Evolutionary conservation across 2,329 filamentous ascomycete species (phyloP), one percentile per base, ranked within the genome.

Genomic region (Apiospora phragmitis): DNA sequence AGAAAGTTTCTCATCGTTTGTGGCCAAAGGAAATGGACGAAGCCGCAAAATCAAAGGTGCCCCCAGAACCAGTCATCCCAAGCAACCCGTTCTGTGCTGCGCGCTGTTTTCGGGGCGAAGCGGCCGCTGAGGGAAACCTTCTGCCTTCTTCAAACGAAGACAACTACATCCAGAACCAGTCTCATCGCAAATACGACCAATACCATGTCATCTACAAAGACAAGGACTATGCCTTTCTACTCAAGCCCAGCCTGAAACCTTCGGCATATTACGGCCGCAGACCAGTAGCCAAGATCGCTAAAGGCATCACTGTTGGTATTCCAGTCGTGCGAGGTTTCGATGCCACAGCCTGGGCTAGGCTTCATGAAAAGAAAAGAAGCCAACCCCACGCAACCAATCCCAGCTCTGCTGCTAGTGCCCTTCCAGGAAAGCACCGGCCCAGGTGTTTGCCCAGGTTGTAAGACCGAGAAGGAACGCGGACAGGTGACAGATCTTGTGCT

Each of bases 251-350:
- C 73, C 85, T 97, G 7, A 91, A 93, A 72, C 94, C 95, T 1
- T 98, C 95, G 0, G 90, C 90, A 24, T 95, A 97, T 75, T 94
- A 97, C 76, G 92, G 93, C 14, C 88, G 96, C 73, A 89, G 90
- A 67, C 96, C 96, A 0, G 85, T 98, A 3, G 88, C 91, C 51
- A 94, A 95, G 76, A 96, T 98, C 70, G 89, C 93, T 74, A 97
- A 93, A 81, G 94, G 94, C 0, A 84, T 91, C 68, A 91, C 91
- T 8, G 91, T 99, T 69, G 96, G 96, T 0, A 90, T 97, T 18
- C 91, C 92, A 4, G 93, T 98, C n/a, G 88, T 97, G 21, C 90
- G 96, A 70, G 96, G 96, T 0, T 99, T 99, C 76, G 91, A 97
- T 79, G 89, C 92, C 73, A 85, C 87, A 43, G 83, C 85, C 1